These are phyloP conservation scores for Collybiopsis confluens DNA, from an alignment of 768 basidiomycete genomes.

Conservation along the genomic window DNA sequence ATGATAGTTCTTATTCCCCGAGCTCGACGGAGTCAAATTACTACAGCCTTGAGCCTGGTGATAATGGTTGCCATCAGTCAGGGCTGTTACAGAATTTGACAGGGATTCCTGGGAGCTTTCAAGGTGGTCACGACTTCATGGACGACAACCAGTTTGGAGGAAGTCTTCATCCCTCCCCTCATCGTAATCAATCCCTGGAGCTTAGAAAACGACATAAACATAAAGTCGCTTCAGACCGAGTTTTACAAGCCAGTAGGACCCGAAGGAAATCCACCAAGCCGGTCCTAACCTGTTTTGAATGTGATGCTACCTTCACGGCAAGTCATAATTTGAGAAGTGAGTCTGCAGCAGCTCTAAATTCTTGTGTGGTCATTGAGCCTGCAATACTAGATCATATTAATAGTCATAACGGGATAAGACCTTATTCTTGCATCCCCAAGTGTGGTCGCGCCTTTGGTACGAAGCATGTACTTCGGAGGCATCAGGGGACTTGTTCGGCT, in stretches of 20 bases:
- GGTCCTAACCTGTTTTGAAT: not conserved
- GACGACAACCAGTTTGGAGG: no score
- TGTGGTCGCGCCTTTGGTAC: not conserved
- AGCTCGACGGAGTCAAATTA: not conserved
- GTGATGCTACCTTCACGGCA: not conserved
- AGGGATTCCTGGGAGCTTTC: not conserved
- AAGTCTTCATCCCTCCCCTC: no score
- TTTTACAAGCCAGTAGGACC: not conserved
- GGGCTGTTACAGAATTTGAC: not conserved
- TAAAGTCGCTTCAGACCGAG: not conserved
- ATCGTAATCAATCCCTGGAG: no score
- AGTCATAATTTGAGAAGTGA: constrained; percentile 1
- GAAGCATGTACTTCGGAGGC: not conserved
- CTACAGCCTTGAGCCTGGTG: not conserved
- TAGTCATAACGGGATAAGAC: not conserved
- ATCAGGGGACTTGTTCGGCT: not conserved
- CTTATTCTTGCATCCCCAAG: not conserved
- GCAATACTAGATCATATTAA: not conserved
- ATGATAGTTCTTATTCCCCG: not conserved
- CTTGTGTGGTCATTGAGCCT: not conserved
- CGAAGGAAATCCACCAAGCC: not conserved
- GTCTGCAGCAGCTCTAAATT: not conserved
- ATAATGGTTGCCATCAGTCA: not conserved
- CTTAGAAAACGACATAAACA: not conserved
- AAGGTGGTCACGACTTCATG: no score